These are phyloP conservation scores for Ascochyta clinopodiicola DNA, from an alignment of 2,329 filamentous ascomycete genomes.

Conservation along the genomic window DNA sequence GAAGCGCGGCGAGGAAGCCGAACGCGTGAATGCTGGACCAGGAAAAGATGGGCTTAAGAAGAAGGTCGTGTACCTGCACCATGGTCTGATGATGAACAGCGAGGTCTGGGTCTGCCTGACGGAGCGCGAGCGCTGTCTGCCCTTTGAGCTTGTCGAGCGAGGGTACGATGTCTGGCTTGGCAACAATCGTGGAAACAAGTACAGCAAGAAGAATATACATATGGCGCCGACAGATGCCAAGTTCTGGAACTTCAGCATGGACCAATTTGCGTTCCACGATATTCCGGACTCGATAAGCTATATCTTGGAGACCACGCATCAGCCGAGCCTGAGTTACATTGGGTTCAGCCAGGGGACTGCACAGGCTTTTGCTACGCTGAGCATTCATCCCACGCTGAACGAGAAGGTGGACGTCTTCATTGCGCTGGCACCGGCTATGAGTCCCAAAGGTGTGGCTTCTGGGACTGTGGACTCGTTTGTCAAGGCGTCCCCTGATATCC, in stretches of 20 bases:
- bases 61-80: constrained; percentile 90
- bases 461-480: constrained; percentile 90
- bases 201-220: constrained; percentile 91
- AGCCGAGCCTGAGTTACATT: constrained; percentile 89
- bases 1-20: constrained; percentile 80
- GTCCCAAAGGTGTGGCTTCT: constrained; percentile 86
- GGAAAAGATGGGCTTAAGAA: constrained; percentile 67
- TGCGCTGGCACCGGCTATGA: constrained; percentile 94
- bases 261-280: constrained; percentile 97
- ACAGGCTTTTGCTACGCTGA: constrained; percentile 91
- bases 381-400: constrained; percentile 91
- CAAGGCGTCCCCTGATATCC: constrained; percentile 88
- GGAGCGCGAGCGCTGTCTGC: constrained; percentile 82
- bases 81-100: constrained; percentile 97
- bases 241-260: constrained; percentile 99
- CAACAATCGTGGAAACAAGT: constrained; percentile 98
- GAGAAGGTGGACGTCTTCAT: constrained; percentile 95
- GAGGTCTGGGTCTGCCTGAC: constrained; percentile 97
- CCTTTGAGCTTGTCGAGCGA: constrained; percentile 85
- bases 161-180: constrained; percentile 98
- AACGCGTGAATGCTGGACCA: constrained; percentile 74
- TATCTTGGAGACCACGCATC: constrained; percentile 81
- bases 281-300: constrained; percentile 95
- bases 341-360: constrained; percentile 97
- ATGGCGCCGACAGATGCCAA: constrained; percentile 73